Evolutionary conservation across 345 rosid genomes (phyloP).

Genomic region (Aquilaria malaccensis): DNA sequence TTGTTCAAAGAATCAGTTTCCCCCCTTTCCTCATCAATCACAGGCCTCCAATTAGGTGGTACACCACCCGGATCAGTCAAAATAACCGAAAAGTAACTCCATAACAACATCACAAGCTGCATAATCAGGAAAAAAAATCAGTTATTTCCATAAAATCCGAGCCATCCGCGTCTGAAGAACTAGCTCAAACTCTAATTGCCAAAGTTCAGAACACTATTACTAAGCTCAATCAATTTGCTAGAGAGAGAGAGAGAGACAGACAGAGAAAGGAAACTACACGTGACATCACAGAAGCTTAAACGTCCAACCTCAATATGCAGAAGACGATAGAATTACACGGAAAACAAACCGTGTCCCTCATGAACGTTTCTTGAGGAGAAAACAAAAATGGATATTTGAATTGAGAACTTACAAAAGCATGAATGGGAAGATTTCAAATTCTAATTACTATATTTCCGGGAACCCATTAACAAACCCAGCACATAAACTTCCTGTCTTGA

Average conservation of each 20-base stretch:
- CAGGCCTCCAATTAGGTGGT: conserved; percentile 77
- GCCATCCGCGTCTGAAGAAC: not conserved
- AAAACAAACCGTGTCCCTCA: too few relatives aligned
- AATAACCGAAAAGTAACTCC: conserved; percentile 90
- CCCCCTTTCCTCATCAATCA: conserved; percentile 60
- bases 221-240: not conserved
- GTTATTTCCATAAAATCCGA: not conserved
- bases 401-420: too few relatives aligned
- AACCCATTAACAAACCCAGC: not conserved
- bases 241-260: too few relatives aligned
- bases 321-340: too few relatives aligned
- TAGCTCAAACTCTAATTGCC: not conserved
- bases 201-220: not conserved
- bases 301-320: too few relatives aligned
- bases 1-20: conserved; percentile 60
- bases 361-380: too few relatives aligned
- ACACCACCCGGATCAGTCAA: conserved; percentile 85
- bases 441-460: not conserved
- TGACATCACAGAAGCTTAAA: too few relatives aligned
- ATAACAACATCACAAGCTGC: conserved; percentile 78
- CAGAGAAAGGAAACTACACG: too few relatives aligned
- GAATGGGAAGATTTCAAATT: not conserved
- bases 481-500: not conserved
- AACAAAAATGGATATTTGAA: too few relatives aligned
- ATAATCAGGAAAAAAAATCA: conserved; percentile 14